Base-by-base conservation (phyloP, 768 basidiomycete species). In the Tylopilus felleus region DNA sequence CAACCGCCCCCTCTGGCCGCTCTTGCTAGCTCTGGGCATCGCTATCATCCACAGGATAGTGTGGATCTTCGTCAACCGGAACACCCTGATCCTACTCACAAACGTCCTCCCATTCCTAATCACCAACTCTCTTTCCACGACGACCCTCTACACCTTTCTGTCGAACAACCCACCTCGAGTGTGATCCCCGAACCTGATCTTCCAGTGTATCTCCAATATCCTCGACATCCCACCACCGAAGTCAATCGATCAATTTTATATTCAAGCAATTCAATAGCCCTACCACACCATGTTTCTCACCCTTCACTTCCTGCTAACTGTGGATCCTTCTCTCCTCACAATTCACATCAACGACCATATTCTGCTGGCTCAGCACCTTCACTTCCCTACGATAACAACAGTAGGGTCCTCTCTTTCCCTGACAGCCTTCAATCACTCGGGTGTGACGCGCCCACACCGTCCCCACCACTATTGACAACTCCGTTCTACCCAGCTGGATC, bases 1-100 rank as follows among this genome's bases (percentile, higher is more conserved):
- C 77, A 75, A 10, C 73, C 68, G 28, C 74, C 76, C 2, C 72
- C 75, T 35, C 58, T 75, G 62, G 67, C 66, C 21, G 46, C 60
- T 51, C 57, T 77, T 27, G 55, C 64, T 21, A 60, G 55, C 23
- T 46, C 71, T 21, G 64, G 57, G 17, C 69, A 71, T 52, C 67
- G 61, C 19, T 72, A 73, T 38, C 65, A 71, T 36, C 59, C 57
- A 10, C 63, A 56, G 13, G 64, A 72, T 7, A 38, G n/a, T 28
- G 49, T 49, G 4, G 60, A 64, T 19, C 50, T 58, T 43, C 53
- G 47, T 33, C 59, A 56, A 45, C 55, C 53, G 22, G 58, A 62
- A n/a, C 61, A 61, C 33, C 56, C 60, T 12, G 49, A 40, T 17
- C 60, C 57, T 23, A 43, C 58, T 17, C 68, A 66, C 22, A 67